Evolutionary conservation across 2,329 filamentous ascomycete species (phyloP), one percentile per base, ranked within the genome.

Genomic region (Tolypocladium sp.): DNA sequence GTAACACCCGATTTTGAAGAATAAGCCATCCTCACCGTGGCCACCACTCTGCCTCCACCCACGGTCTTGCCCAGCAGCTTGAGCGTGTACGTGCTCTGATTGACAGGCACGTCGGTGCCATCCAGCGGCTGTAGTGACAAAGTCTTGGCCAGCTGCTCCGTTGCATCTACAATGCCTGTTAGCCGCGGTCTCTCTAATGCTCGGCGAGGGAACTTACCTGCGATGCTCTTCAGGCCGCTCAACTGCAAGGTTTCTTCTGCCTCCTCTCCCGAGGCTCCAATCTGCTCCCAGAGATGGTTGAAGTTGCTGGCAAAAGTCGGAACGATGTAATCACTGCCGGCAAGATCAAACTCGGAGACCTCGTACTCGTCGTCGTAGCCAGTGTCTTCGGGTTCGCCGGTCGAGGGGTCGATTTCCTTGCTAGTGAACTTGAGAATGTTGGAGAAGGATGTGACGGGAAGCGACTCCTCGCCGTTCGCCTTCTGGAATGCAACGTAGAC

Each of bases 361-460:
- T 97, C 91, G 71, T 99, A 99, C 77, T 99, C 94, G 69, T 99
- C 94, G 57, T 97, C 93, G 73, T 97, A 97, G 53, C 94, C 94
- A 54, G 78, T 82, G 20, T 96, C 92, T 73, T 99, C 94, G 0
- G 93, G 90, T 75, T 97, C 92, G 64, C 86, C 85, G n/a, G 91
- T 96, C 33, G 89, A 89, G 7, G 94, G 94, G 68, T 99, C 94
- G 65, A 99, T 94, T 76, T 99, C 94, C 78, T 97, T 97, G 79
- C 89, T 94, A 22, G 92, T 97, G 73, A 99, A 99, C 76, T 94
- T 97, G 71, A 99, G 88, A 44, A 91, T 79, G 75, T 97, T 99
- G 65, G 90, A 91, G 75, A 99, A 96, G 49, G 85, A 89, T 57
- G 88, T 86, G 27, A 89, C 81, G 5, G 92, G 87, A 73, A 95